Base-by-base conservation (phyloP, 78 protist species). In the Tieghemostelium lacteum region DNA sequence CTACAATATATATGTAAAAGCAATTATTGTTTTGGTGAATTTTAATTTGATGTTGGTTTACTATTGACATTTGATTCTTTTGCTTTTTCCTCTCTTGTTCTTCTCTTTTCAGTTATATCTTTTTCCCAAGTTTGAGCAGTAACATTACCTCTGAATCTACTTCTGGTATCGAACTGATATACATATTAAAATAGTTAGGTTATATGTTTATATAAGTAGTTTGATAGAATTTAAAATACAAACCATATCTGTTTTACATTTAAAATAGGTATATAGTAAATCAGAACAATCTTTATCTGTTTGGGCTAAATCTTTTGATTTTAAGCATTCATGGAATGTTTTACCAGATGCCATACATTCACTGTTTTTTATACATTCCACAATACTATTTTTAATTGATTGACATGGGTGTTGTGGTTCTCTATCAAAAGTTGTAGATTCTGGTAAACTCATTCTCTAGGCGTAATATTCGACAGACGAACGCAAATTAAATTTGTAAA, bases 121-220 rank as follows among this genome's bases (percentile, higher is more conserved):
- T 83, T 83, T 45, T 71, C 61, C n/a, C 63, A 58, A n/a, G 91
- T 50, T 39, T 49, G 26, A 29, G 91, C 77, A 16, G 91, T 65
- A 8, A 83, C 91, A 42, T 83, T 83, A n/a, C 91, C 91, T 69
- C 91, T 83, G 19, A 83, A 83, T 83, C 91, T 83, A 60, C 58
- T 83, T 69, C 91, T 83, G 39, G 80, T 26, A 20, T 83, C 91
- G 65, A 45, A 83, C 91, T 83, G 22, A 42, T 24, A 5, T 10
- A 37, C 31, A 37, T n/a, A 1, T 36, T 7, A 58, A 36, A 1
- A 34, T 2, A 6, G 36, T 1, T 2, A 24, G 31, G n/a, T 75
- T 7, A 66, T 42, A 8, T 4, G 7, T 12, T 24, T 66, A 22
- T 28, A 20, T 16, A 66, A 39, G 12, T 16, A 17, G 14, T 40